phyloP scores from a whole-genome alignment of 768 basidiomycete genomes.

The Termitomyces sp. region DNA sequence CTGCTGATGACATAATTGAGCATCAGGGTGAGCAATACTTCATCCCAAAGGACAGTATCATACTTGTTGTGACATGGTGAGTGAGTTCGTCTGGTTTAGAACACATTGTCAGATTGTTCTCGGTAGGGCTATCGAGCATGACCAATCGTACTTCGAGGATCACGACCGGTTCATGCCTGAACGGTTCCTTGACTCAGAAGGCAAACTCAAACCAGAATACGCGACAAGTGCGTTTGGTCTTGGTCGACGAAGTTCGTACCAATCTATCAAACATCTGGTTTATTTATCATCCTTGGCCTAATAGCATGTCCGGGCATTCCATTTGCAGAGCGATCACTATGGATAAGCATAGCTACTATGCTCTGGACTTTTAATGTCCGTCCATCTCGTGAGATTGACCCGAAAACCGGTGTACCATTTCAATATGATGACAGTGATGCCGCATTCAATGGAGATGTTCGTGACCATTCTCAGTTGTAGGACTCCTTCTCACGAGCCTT shows the following conservation, averaged over 20 bases:
- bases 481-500: background rate
- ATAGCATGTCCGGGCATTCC: background rate
- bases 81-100: background rate
- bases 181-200: background rate
- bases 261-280: background rate
- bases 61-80: background rate
- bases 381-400: background rate
- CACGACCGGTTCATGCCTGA: conserved; percentile 1
- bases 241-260: background rate
- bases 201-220: background rate
- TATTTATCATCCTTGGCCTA: background rate
- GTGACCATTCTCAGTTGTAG: background rate
- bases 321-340: background rate
- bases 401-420: background rate
- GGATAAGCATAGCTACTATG: background rate
- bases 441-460: background rate
- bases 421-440: background rate
- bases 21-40: background rate
- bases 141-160: background rate
- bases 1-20: background rate
- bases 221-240: background rate
- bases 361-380: background rate
- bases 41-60: background rate
- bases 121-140: background rate
- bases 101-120: background rate